These are phyloP conservation scores for Phaffia rhodozyma DNA, from an alignment of 1,284 basidiomycete genomes.

Conservation along the genomic window DNA sequence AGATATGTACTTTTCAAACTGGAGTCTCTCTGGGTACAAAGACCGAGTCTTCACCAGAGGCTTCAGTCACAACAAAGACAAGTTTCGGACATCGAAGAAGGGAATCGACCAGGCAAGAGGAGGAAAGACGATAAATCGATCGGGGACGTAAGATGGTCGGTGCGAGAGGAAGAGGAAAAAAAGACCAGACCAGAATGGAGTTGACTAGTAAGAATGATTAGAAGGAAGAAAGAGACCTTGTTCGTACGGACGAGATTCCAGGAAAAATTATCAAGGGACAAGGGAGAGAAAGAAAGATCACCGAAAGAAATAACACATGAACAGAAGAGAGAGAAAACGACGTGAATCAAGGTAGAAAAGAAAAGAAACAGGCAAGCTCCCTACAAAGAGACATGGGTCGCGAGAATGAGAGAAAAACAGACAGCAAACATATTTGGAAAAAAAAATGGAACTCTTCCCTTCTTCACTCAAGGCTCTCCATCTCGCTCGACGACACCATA, in stretches of 20 bases:
- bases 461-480: neutral
- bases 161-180: neutral
- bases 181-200: neutral
- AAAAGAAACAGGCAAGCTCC: neutral
- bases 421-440: neutral
- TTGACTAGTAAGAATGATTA: neutral
- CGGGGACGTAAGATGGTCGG: neutral
- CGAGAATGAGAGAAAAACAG: no score
- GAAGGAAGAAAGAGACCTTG: neutral
- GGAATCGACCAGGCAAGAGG: neutral
- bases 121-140: neutral
- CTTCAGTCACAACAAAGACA: neutral
- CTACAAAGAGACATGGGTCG: no score
- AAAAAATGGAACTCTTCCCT: neutral
- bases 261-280: neutral
- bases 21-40: neutral
- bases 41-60: neutral
- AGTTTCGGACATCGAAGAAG: neutral
- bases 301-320: neutral
- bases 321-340: constrained; percentile 10
- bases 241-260: constrained; percentile 1
- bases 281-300: neutral
- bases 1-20: neutral
- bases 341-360: neutral
- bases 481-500: neutral